A percentile compares a stretch with the other conserved stretches of the same genome.
These are phyloP conservation scores for Leccinellum rugosiceps DNA, from an alignment of 768 basidiomycete genomes.

Conservation along the genomic window DNA sequence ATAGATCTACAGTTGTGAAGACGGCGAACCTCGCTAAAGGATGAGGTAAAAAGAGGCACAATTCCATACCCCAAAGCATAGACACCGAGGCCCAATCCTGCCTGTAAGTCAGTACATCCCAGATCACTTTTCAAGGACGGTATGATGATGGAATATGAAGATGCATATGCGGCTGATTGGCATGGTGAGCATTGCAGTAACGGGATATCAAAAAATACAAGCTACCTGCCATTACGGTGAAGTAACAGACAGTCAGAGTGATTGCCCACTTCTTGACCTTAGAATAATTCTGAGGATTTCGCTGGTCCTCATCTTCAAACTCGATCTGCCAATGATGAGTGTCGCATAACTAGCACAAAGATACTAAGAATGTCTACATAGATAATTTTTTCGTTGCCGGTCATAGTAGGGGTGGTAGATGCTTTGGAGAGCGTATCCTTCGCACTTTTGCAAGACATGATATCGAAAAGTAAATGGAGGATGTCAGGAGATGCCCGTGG, in stretches of 20 bases:
- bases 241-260: constrained; percentile 30
- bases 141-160: constrained; percentile 54
- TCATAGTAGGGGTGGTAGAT: not conserved
- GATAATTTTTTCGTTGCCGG: not conserved
- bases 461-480: not conserved
- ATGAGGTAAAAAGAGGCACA: constrained; percentile 58
- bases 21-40: constrained; percentile 52
- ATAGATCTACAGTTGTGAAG: not conserved
- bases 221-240: constrained; percentile 23
- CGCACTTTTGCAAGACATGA: constrained; percentile 10
- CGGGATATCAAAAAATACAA: not conserved
- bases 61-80: constrained; percentile 60
- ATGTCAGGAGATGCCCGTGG: not conserved
- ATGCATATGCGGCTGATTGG: constrained; percentile 43
- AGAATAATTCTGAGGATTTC: constrained; percentile 39
- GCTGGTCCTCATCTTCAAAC: constrained; percentile 35
- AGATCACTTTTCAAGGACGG: constrained; percentile 49
- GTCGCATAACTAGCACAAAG: not conserved
- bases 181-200: not conserved
- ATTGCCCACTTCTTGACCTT: constrained; percentile 40
- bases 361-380: constrained; percentile 5
- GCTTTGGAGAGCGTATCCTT: not conserved
- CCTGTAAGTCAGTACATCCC: constrained; percentile 42
- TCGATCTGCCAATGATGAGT: constrained; percentile 33
- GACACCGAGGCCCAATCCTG: constrained; percentile 46